Conservation (phyloP, 441 rosid genomes). For the Omphalea diandra region DNA sequence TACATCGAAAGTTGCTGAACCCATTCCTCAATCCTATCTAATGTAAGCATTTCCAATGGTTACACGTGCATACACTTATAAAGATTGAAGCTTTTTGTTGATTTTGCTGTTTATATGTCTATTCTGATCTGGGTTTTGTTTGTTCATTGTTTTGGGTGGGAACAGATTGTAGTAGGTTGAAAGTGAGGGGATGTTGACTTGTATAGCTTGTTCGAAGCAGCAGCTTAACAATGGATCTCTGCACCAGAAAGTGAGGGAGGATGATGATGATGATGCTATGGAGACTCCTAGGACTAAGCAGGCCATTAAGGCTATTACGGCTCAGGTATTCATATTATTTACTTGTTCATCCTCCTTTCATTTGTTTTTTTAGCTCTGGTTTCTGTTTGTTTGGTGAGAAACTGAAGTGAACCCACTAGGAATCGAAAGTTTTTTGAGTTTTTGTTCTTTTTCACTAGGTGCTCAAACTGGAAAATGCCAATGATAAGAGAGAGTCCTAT, state of each 20-base stretch:
- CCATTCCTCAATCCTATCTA: background rate
- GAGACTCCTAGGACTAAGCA: constrained; percentile 75
- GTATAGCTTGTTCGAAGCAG: constrained; percentile 81
- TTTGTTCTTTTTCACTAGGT: constrained; percentile 13
- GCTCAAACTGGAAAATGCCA: background rate
- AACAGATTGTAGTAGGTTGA: constrained; percentile 21
- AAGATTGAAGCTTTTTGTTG: constrained; percentile 6
- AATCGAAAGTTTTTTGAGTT: constrained; percentile 13
- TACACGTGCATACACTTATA: no score
- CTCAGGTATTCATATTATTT: constrained; percentile 56
- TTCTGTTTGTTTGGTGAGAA: constrained; percentile 25
- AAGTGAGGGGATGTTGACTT: constrained; percentile 61
- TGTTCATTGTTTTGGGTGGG: constrained; percentile 14
- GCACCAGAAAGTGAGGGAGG: constrained; percentile 30
- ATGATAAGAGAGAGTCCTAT: constrained; percentile 1
- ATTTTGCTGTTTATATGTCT: constrained; percentile 3
- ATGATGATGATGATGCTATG: constrained; percentile 34
- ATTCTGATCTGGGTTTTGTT: constrained; percentile 32
- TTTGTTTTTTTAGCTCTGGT: background rate
- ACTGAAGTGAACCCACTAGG: constrained; percentile 1
- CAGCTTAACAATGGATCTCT: constrained; percentile 59
- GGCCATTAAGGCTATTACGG: constrained; percentile 60
- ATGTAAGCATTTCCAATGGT: constrained; percentile 22
- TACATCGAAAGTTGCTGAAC: background rate
- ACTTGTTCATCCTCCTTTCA: no score